Percentiles rank a stretch among this genome's conserved stretches.
Evolutionary conservation across 805 yeast genomes (phyloP).

Genomic region (Cyberlindnera mississippiensis): DNA sequence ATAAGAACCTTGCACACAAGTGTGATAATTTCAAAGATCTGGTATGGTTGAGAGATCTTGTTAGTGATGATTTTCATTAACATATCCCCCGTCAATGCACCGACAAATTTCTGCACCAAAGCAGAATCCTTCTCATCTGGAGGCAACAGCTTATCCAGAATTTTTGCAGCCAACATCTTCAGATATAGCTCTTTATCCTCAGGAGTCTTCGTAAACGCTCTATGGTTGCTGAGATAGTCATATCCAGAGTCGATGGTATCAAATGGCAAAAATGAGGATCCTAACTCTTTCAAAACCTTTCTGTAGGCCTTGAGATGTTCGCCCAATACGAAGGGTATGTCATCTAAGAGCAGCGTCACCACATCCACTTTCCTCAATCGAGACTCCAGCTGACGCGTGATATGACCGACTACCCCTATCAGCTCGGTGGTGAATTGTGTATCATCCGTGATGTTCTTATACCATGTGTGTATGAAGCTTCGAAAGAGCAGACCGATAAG

Average conservation of each 20-base stretch:
- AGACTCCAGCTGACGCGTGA: slow-evolving; percentile 36
- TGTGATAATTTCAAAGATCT: slow-evolving; percentile 40
- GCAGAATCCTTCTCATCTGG: slow-evolving; percentile 37
- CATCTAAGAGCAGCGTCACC: slow-evolving; percentile 39
- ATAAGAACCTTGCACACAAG: slow-evolving; percentile 15
- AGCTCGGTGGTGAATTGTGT: slow-evolving; percentile 40
- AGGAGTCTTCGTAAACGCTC: slow-evolving; percentile 28
- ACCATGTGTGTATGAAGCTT: slow-evolving; percentile 47
- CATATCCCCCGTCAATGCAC: slow-evolving; percentile 39
- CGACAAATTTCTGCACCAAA: slow-evolving; percentile 36
- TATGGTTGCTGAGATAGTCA: slow-evolving; percentile 33
- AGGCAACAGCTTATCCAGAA: slow-evolving; percentile 37
- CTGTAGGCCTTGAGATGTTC: slow-evolving; percentile 33
- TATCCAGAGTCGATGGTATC: slow-evolving; percentile 32
- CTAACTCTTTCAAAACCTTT: slow-evolving; percentile 26
- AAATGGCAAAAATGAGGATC: slow-evolving; percentile 31
- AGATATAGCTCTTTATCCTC: slow-evolving; percentile 32
- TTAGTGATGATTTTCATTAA: slow-evolving; percentile 38
- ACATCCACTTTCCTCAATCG: slow-evolving; percentile 32
- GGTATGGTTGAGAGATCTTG: slow-evolving; percentile 48
- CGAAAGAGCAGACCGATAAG: slow-evolving; percentile 42
- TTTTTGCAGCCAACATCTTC: slow-evolving; percentile 31
- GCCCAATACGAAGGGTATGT: slow-evolving; percentile 39
- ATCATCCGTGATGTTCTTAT: slow-evolving; percentile 37
- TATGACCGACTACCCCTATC: slow-evolving; percentile 35